Percentiles rank a stretch among this genome's conserved stretches.
Evolutionary conservation across 1,284 basidiomycete genomes (phyloP).

Genomic region (Takashimella tepidaria): DNA sequence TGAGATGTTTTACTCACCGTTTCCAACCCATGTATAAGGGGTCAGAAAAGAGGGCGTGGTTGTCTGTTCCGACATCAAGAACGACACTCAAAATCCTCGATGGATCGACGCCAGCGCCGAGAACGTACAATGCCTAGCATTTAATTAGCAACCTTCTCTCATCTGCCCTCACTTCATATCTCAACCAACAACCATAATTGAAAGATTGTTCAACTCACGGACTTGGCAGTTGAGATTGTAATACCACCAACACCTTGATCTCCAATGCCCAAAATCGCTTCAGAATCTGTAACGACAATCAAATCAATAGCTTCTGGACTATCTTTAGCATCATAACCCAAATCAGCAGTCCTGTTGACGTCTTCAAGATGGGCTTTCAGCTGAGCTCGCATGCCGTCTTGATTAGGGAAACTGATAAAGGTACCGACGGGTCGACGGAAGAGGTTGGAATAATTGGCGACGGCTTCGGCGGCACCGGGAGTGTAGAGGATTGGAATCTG

Average conservation of each 20-base stretch:
- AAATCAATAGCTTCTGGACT: slow-evolving; percentile 59
- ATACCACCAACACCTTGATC: slow-evolving; percentile 49
- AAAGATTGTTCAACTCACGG: too few relatives aligned
- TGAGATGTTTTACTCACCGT: slow-evolving; percentile 10
- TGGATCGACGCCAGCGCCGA: slow-evolving; percentile 77
- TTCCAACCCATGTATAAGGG: slow-evolving; percentile 50
- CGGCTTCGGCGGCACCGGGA: slow-evolving; percentile 49
- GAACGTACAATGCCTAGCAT: slow-evolving; percentile 62
- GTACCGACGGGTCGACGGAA: slow-evolving; percentile 61
- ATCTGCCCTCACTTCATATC: neutral
- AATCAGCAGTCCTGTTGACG: slow-evolving; percentile 56
- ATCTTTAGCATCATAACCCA: slow-evolving; percentile 60
- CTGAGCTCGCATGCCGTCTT: slow-evolving; percentile 60
- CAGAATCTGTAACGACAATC: slow-evolving; percentile 74
- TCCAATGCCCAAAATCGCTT: slow-evolving; percentile 71
- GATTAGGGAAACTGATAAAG: slow-evolving; percentile 55
- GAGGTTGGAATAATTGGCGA: slow-evolving; percentile 74
- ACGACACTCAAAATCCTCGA: slow-evolving; percentile 58
- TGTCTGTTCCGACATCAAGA: slow-evolving; percentile 74
- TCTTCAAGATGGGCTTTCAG: slow-evolving; percentile 46
- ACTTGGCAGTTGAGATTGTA: slow-evolving; percentile 77
- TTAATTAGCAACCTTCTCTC: neutral
- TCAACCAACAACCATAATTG: too few relatives aligned
- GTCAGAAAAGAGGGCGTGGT: slow-evolving; percentile 51
- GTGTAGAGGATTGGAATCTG: slow-evolving; percentile 56